Base-by-base conservation (phyloP, 176 grass and related monocot genomes). In the Cymbopogon citratus region DNA sequence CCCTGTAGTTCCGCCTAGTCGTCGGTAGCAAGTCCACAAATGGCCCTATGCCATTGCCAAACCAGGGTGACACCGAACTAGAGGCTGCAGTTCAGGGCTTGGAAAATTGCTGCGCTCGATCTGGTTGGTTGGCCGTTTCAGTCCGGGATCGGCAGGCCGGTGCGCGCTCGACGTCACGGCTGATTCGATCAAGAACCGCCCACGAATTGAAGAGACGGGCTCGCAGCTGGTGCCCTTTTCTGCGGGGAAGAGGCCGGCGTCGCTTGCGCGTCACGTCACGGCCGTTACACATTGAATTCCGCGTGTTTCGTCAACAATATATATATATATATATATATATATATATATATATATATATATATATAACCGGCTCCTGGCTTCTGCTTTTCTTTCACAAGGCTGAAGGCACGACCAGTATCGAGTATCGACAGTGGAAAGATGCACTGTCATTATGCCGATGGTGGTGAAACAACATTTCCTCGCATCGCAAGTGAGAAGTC, bases 101-200 rank as follows among this genome's bases (percentile, higher is more conserved):
- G 1, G 31, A 3, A 33, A 36, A 36, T 36, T 36, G 35, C 4
- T 36, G 4, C 35, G 35, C 35, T 36, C 4, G 40, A 44, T 71
- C 7, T 35, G 27, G 28, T 56, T 35, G 46, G 28, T 56, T 35
- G 46, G 28, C 48, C 5, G 48, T 25, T 34, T 54, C 27, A 33
- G 45, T 51, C 52, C 12, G 73, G 11, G 5, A 18, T 57, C 29
- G 9, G 13, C 7, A 12, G 23, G 36, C 57, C 33, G 23, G 24
- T 68, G 81, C 72, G 71, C 6, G 35, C 6, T 24, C 7, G 25
- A 23, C 40, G 76, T 65, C 76, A 73, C 7, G 41, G 57, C 41
- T 63, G 34, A 13, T 66, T 63, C 12, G 56, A 65, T 71, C 75
- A 64, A 15, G 78, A 81, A 81, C 78, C n/a, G 33, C 56, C 48